Evolutionary conservation across 2,329 filamentous ascomycete genomes (phyloP).

Genomic region (Ceratocystis lukuohia): DNA sequence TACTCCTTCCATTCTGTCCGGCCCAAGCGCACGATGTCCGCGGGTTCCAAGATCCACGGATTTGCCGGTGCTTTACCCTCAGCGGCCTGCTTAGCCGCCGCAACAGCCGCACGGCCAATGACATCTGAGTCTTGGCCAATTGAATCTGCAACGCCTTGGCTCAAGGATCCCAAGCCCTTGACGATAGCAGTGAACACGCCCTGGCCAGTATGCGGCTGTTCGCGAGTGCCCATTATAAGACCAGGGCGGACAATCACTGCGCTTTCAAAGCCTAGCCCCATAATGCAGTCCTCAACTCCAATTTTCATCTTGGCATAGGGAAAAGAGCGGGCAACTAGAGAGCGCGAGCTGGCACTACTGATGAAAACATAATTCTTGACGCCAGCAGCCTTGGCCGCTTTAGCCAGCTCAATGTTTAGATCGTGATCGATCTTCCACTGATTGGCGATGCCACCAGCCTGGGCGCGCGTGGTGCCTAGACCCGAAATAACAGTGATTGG

Average conservation of each 20-base stretch:
- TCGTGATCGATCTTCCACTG: conserved; percentile 86
- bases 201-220: conserved; percentile 47
- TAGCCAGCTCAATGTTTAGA: conserved; percentile 66
- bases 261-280: conserved; percentile 59
- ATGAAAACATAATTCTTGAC: conserved; percentile 66
- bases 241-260: conserved; percentile 64
- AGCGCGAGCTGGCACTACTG: conserved; percentile 41
- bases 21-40: conserved; percentile 56
- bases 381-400: conserved; percentile 58
- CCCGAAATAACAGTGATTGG: conserved; percentile 60
- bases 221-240: conserved; percentile 57
- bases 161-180: conserved; percentile 40
- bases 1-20: conserved; percentile 40
- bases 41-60: conserved; percentile 46
- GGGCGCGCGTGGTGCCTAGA: conserved; percentile 64
- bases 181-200: conserved; percentile 42
- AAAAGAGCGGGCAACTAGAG: conserved; percentile 31
- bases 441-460: conserved; percentile 60
- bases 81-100: conserved; percentile 43
- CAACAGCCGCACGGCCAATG: conserved; percentile 55
- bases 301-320: conserved; percentile 62
- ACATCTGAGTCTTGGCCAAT: conserved; percentile 62
- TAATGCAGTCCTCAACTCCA: conserved; percentile 68
- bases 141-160: conserved; percentile 44
- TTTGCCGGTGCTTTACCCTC: conserved; percentile 46